Base-by-base conservation (phyloP, 116 monocot species). In the Thalassia testudinum region DNA sequence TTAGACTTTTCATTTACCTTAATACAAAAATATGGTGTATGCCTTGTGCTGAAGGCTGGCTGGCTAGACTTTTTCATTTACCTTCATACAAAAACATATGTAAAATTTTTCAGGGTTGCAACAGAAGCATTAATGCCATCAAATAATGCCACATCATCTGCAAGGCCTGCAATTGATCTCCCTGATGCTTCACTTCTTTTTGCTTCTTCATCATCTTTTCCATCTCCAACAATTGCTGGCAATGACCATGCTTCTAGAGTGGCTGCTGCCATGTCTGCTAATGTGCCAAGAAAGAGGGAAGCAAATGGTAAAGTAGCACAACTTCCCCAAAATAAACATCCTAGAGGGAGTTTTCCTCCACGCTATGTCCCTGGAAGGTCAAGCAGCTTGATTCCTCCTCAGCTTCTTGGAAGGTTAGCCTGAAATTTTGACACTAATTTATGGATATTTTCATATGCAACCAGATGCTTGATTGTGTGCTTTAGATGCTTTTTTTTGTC, bases 341-440 rank as follows among this genome's bases (percentile, higher is more conserved):
- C 76, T 14, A 76, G 77, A 71, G 66, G 71, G 21, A 63, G 49
- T 42, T 47, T 62, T 43, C 43, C 53, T 21, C 37, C 66, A 54
- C 79, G 72, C 57, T 72, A 64, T 69, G 45, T 53, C 17, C 66
- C 77, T 44, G 68, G 66, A 7, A 70, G 56, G 45, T 19, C 42
- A 0, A 67, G 68, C 47, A 54, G 56, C 17, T 1, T 57, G 56
- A 43, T 86, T 67, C 92, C 92, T 48, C 92, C 92, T 54, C 92
- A 92, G 62, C 76, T 92, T 23, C 73, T 45, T 49, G 86, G 92
- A 61, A 92, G 92, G 92, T 91, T 59, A 52, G 79, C 3, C 30
- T 34, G 30, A 34, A 3, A n/a, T n/a, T n/a, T 34, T 10, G 3
- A 34, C 10, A 5, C 10, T 34, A 34, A 34, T 34, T 34, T 34